Percentiles rank a stretch among this genome's conserved stretches.
Evolutionary conservation across 306 rosid species (phyloP).

Genomic region (Fragaria vesca): DNA sequence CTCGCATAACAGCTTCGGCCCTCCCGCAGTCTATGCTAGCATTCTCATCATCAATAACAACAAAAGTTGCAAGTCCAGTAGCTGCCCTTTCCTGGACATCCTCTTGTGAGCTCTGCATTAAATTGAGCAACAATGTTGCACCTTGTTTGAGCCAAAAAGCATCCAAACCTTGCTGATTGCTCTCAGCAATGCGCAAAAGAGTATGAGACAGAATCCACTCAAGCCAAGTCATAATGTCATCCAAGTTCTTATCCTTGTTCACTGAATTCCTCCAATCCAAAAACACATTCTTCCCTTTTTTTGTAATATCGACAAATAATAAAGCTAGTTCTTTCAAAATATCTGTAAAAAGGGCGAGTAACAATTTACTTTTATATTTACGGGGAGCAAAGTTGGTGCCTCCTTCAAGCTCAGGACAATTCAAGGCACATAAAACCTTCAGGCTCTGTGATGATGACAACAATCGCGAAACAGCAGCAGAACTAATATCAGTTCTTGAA

Average conservation of each 20-base stretch:
- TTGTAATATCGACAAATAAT: constrained; percentile 65
- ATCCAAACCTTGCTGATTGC: constrained; percentile 87
- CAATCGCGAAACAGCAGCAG: constrained; percentile 69
- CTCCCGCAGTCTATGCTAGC: constrained; percentile 88
- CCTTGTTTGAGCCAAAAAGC: constrained; percentile 96
- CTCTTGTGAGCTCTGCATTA: constrained; percentile 95
- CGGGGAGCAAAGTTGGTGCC: constrained; percentile 55
- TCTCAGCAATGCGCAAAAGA: constrained; percentile 95
- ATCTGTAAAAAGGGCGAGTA: constrained; percentile 76
- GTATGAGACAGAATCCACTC: constrained; percentile 99
- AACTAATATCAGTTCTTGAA: constrained; percentile 90
- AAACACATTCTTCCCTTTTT: constrained; percentile 69
- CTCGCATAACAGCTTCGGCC: constrained; percentile 98
- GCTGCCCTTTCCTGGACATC: constrained; percentile 99
- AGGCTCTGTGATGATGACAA: constrained; percentile 68
- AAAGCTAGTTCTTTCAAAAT: constrained; percentile 78
- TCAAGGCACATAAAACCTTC: constrained; percentile 87
- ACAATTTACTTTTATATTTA: constrained; percentile 74
- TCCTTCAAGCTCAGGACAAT: constrained; percentile 82
- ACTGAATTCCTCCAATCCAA: constrained; percentile 75
- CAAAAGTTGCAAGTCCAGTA: constrained; percentile 98
- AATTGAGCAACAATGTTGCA: constrained; percentile 83
- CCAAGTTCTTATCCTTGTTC: constrained; percentile 61
- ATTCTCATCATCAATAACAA: constrained; percentile 96
- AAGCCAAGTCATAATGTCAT: constrained; percentile 88